Conservation (phyloP, 768 basidiomycete genomes). For the Xanthoconium stramineum region DNA sequence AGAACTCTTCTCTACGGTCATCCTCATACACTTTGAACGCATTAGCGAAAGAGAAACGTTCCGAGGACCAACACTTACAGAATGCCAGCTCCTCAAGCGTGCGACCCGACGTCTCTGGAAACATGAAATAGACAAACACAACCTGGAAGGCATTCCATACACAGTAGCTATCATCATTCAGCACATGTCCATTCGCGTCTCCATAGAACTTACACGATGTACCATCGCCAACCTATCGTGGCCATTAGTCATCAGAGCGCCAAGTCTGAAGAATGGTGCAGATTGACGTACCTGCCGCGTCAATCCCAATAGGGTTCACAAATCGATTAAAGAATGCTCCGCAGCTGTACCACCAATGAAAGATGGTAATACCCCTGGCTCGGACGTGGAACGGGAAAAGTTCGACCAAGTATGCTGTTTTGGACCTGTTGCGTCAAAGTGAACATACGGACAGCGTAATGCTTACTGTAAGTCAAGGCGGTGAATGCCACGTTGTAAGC, state of each 20-base stretch:
- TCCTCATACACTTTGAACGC: neutral
- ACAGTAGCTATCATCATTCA: neutral
- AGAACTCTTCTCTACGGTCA: neutral
- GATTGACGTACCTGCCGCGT: too few relatives aligned
- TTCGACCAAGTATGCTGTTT: too few relatives aligned
- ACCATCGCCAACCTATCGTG: too few relatives aligned
- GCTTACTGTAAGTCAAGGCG: neutral
- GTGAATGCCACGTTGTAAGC: neutral
- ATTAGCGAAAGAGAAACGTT: neutral
- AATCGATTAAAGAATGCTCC: too few relatives aligned
- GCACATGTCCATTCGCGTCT: neutral
- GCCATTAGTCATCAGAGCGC: too few relatives aligned
- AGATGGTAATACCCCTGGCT: too few relatives aligned
- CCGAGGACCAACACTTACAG: slow-evolving; percentile 6
- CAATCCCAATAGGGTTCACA: too few relatives aligned
- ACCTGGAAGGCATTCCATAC: neutral
- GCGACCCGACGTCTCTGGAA: slow-evolving; percentile 1
- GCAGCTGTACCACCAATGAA: too few relatives aligned
- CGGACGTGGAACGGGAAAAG: too few relatives aligned
- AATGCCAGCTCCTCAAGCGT: slow-evolving; percentile 27
- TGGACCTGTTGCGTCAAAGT: neutral
- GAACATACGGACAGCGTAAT: too few relatives aligned
- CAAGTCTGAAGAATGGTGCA: too few relatives aligned
- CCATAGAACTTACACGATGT: too few relatives aligned
- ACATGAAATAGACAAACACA: slow-evolving; percentile 1